Conservation (phyloP, 441 rosid species). For the Cnidoscolus chayamansa region DNA sequence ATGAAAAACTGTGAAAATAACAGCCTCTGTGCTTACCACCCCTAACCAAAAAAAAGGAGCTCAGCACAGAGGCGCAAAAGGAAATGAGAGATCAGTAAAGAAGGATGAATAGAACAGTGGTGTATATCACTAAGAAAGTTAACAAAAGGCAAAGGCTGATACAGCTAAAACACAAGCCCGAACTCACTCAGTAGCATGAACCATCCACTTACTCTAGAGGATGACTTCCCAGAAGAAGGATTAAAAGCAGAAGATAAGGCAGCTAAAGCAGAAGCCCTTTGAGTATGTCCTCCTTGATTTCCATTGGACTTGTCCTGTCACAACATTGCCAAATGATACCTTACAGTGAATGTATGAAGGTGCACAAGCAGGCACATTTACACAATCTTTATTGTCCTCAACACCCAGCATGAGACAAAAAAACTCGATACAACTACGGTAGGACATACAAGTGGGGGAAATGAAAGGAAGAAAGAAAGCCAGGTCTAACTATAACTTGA, state of each 20-base stretch:
- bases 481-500: neutral
- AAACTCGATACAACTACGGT: neutral
- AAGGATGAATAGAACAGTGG: neutral
- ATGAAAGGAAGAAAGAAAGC: neutral
- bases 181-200: conserved; percentile 5
- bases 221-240: conserved; percentile 47
- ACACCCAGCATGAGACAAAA: neutral
- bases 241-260: conserved; percentile 89
- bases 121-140: neutral
- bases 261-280: conserved; percentile 98
- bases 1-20: too few species aligned
- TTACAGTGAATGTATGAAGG: conserved; percentile 11
- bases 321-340: conserved; percentile 18
- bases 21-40: neutral
- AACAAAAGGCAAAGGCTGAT: neutral
- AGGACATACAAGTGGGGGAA: neutral
- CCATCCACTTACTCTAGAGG: conserved; percentile 40
- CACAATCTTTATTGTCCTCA: neutral
- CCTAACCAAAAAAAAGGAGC: too few species aligned
- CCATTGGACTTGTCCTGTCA: conserved; percentile 78
- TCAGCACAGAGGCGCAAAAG: neutral
- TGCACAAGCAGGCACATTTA: neutral
- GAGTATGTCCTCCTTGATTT: conserved; percentile 86
- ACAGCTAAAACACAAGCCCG: neutral
- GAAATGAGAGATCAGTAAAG: neutral